A percentile compares a stretch with the other conserved stretches of the same genome.
These are phyloP conservation scores for Bremia lactucae DNA, from an alignment of 352 stramenopile genomes.

Conservation along the genomic window DNA sequence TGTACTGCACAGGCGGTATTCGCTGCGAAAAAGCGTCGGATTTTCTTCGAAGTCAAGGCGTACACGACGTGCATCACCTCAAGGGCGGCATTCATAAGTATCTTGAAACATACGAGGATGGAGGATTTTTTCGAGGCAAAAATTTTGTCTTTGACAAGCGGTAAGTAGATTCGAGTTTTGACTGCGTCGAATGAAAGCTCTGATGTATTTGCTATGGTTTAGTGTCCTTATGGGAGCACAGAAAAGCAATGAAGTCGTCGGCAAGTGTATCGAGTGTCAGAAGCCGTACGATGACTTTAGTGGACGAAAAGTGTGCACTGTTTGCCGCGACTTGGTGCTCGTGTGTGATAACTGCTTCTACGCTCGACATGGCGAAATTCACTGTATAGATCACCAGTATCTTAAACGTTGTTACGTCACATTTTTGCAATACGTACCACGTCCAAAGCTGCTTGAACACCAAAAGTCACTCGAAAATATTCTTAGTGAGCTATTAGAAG, in stretches of 20 bases:
- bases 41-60: slow-evolving; percentile 45
- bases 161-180: slow-evolving; percentile 12
- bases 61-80: slow-evolving; percentile 51
- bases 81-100: slow-evolving; percentile 75
- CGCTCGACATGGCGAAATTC: slow-evolving; percentile 45
- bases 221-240: slow-evolving; percentile 51
- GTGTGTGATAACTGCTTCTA: slow-evolving; percentile 59
- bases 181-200: neutral
- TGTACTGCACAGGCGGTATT: slow-evolving; percentile 75
- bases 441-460: slow-evolving; percentile 31
- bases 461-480: slow-evolving; percentile 38
- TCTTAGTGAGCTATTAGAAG: slow-evolving; percentile 28
- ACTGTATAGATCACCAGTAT: slow-evolving; percentile 65
- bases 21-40: slow-evolving; percentile 68
- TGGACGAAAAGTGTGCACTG: slow-evolving; percentile 56
- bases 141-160: slow-evolving; percentile 80
- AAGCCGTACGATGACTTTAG: slow-evolving; percentile 47
- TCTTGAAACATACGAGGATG: slow-evolving; percentile 45
- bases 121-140: slow-evolving; percentile 60
- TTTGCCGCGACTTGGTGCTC: slow-evolving; percentile 61
- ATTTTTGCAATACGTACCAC: slow-evolving; percentile 55
- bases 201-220: slow-evolving; percentile 1
- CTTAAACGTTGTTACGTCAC: slow-evolving; percentile 65
- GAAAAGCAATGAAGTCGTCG: slow-evolving; percentile 49
- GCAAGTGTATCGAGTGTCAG: slow-evolving; percentile 62